These are phyloP conservation scores for Phytophthora foliorum DNA, from an alignment of 352 stramenopile species.

Conservation along the genomic window DNA sequence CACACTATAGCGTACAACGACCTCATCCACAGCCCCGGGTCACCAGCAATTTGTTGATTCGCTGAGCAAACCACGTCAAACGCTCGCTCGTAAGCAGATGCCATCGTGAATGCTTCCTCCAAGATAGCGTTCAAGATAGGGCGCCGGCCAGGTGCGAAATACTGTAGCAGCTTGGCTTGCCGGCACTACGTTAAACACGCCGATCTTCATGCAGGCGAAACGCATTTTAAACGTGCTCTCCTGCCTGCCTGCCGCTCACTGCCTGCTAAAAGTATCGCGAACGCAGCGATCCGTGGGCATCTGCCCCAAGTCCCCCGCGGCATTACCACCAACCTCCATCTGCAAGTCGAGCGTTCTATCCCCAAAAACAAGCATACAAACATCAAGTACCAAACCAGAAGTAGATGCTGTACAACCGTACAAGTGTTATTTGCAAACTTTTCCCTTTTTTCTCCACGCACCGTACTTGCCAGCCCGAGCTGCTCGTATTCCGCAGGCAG, in stretches of 20 bases:
- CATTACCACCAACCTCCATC: constrained; percentile 17
- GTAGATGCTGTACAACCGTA: constrained; percentile 3
- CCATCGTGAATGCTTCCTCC: constrained; percentile 20
- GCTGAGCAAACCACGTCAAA: constrained; percentile 3
- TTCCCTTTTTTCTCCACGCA: not conserved
- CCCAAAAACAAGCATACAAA: constrained; percentile 14
- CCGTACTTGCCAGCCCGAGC: not conserved
- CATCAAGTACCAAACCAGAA: not conserved
- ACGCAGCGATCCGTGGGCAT: not conserved
- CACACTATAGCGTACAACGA: too few relatives aligned
- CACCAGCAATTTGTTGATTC: too few relatives aligned
- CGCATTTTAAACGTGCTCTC: not conserved
- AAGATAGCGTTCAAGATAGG: constrained; percentile 10
- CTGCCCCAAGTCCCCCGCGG: constrained; percentile 6
- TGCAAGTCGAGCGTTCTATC: constrained; percentile 24
- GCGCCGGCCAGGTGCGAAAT: too few relatives aligned
- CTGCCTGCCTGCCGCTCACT: not conserved
- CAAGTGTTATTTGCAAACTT: not conserved
- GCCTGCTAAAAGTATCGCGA: not conserved
- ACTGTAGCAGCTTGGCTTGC: too few relatives aligned
- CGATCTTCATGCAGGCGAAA: not conserved
- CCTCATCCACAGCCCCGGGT: too few relatives aligned
- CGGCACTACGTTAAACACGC: too few relatives aligned
- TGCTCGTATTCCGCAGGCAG: constrained; percentile 7
- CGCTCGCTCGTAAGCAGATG: constrained; percentile 11